These are phyloP conservation scores for Leccinum sublutescens DNA, from an alignment of 768 basidiomycete species.

Conservation along the genomic window DNA sequence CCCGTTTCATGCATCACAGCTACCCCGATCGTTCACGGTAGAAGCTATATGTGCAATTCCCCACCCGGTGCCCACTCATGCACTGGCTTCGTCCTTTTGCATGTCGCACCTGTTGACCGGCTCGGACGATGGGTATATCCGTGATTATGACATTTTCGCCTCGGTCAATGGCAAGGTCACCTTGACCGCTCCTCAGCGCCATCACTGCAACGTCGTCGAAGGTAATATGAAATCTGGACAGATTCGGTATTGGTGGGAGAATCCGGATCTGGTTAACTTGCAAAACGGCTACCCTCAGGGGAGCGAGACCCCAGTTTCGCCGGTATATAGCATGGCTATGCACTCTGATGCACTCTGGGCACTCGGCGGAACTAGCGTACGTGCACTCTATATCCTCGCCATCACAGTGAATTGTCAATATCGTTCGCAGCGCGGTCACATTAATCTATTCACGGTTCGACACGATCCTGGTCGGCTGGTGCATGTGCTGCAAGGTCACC, in stretches of 20 bases:
- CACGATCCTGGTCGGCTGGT: conserved; percentile 84
- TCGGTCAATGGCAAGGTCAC: conserved; percentile 86
- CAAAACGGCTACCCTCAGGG: conserved; percentile 34
- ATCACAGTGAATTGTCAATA: conserved; percentile 20
- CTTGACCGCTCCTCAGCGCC: conserved; percentile 84
- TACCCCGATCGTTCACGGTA: conserved; percentile 72
- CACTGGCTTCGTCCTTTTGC: conserved; percentile 82
- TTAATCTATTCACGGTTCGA: conserved; percentile 90
- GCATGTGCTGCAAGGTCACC: conserved; percentile 66
- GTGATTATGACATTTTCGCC: conserved; percentile 88
- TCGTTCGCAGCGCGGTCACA: conserved; percentile 68
- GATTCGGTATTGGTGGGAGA: conserved; percentile 90
- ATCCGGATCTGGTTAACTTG: conserved; percentile 35
- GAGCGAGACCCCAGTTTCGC: conserved; percentile 54
- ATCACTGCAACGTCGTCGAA: conserved; percentile 88
- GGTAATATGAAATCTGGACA: conserved; percentile 90
- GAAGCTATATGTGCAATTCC: conserved; percentile 92
- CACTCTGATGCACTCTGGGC: conserved; percentile 94
- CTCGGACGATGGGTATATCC: conserved; percentile 90
- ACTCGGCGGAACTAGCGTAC: conserved; percentile 81
- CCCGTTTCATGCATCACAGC: conserved; percentile 27
- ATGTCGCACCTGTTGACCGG: conserved; percentile 89
- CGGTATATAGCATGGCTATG: conserved; percentile 89
- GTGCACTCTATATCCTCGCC: conserved; percentile 28
- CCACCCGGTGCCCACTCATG: conserved; percentile 83